Evolutionary conservation across 148 eudicot genomes (phyloP), one percentile per base, ranked within the genome.

Genomic region (Oxyria digyna): DNA sequence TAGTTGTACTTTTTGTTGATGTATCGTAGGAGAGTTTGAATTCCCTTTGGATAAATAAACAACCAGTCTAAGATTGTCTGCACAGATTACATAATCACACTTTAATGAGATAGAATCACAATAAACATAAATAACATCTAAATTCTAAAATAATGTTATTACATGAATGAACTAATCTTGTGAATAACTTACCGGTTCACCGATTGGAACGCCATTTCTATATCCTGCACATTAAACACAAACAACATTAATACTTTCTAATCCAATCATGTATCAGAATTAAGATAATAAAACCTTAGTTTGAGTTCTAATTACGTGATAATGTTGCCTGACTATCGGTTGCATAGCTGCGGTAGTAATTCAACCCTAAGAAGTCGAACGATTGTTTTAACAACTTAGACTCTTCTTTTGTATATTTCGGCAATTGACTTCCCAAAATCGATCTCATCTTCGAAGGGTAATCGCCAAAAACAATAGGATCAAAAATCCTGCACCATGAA

Each of bases 381-480:
- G 83, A 80, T 6, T 76, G 74, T 72, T 45, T 74, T 4, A 80
- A 24, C 84, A 77, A 49, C 50, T 41, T 73, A 4, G 81, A 72
- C 57, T 81, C 68, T 37, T 69, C 20, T 50, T 23, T 70, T 8
- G 84, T 74, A 69, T 78, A 81, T 62, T 78, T 72, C 0, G 81
- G 84, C 54, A 81, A 54, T 14, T 81, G 72, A 46, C 69, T 54
- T 54, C 74, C 72, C n/a, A 62, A 80, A n/a, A 67, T 7, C 18
- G 45, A 17, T 26, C 63, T 71, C 81, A 81, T 81, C 29, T 32
- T 69, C 12, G 21, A 13, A 38, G 84, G 84, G 70, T 81, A 81
- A 11, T 70, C 73, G n/a, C 84, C 84, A 49, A 27, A 72, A 0
- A 73, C 71, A 15, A 86, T 8, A 14, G 91, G 91, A 32, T 84